phyloP scores from a whole-genome alignment of 305 asterid genomes.

The Fraxinus platypoda region DNA sequence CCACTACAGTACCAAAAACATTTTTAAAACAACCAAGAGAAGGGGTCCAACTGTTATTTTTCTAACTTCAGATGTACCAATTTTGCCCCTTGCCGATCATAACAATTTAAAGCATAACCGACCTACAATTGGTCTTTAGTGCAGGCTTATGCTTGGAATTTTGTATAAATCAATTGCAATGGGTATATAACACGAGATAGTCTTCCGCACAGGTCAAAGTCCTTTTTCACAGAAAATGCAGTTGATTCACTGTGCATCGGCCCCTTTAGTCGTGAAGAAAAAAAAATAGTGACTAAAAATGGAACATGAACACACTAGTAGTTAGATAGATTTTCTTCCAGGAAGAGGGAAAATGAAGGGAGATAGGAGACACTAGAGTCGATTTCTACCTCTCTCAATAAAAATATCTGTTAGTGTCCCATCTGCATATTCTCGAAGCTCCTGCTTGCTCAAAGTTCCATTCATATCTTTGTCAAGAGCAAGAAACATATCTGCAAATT shows the following conservation, averaged over 20 bases:
- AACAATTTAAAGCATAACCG: not conserved
- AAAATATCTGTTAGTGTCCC: constrained; percentile 57
- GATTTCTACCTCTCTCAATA: constrained; percentile 47
- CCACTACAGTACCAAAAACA: not conserved
- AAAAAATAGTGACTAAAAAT: not conserved
- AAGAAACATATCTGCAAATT: constrained; percentile 50
- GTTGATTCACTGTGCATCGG: not conserved
- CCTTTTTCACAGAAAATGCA: not conserved
- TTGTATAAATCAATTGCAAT: not conserved
- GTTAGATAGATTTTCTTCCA: not conserved
- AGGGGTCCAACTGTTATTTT: not conserved
- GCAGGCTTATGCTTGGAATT: not conserved
- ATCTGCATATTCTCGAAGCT: constrained; percentile 57
- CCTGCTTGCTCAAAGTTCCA: constrained; percentile 57
- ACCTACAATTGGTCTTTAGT: not conserved
- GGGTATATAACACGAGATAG: not conserved
- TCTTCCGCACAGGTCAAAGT: not conserved
- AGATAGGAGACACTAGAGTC: not conserved
- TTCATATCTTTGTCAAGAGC: constrained; percentile 61
- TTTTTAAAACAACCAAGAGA: not conserved
- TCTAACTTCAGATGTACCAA: not conserved
- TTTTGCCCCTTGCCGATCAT: not conserved
- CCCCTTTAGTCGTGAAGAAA: not conserved
- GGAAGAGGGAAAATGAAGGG: not conserved
- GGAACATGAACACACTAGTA: not conserved